These are phyloP conservation scores for Cutaneotrichosporon mucoides DNA, from an alignment of 1,284 basidiomycete genomes.

Conservation along the genomic window DNA sequence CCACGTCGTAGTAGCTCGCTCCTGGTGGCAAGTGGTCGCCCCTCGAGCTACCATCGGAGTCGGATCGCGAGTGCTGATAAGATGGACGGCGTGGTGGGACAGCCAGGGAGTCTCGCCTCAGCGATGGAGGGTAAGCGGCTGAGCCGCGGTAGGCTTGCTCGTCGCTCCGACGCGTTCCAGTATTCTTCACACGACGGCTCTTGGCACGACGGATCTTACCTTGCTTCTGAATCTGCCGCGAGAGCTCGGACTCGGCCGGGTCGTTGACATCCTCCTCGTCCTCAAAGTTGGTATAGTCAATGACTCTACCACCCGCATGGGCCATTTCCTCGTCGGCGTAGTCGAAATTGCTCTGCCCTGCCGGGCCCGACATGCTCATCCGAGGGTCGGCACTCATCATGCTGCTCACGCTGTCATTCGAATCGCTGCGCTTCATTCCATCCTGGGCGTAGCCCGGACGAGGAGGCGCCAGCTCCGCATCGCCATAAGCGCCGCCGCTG, in stretches of 20 bases:
- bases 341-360: slow-evolving; percentile 53
- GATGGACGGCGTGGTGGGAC: background rate
- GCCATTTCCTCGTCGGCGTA: slow-evolving; percentile 14
- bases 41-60: background rate
- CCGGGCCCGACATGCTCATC: slow-evolving; percentile 26
- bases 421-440: slow-evolving; percentile 32
- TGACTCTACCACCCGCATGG: slow-evolving; percentile 8
- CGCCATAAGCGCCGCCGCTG: background rate
- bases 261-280: slow-evolving; percentile 71
- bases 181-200: slow-evolving; percentile 41
- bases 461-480: slow-evolving; percentile 44
- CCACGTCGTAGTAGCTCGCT: background rate
- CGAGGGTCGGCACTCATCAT: slow-evolving; percentile 1
- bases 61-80: background rate
- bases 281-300: slow-evolving; percentile 76
- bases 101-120: too few species aligned
- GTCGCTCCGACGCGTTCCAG: too few species aligned
- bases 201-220: slow-evolving; percentile 63
- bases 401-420: slow-evolving; percentile 39
- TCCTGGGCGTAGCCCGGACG: slow-evolving; percentile 49
- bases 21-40: background rate
- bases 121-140: slow-evolving; percentile 2
- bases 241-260: slow-evolving; percentile 63
- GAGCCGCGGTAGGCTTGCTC: background rate
- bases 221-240: slow-evolving; percentile 60